Evolutionary conservation across 2,329 filamentous ascomycete species (phyloP).

Genomic region (Trichoderma asperellum): DNA sequence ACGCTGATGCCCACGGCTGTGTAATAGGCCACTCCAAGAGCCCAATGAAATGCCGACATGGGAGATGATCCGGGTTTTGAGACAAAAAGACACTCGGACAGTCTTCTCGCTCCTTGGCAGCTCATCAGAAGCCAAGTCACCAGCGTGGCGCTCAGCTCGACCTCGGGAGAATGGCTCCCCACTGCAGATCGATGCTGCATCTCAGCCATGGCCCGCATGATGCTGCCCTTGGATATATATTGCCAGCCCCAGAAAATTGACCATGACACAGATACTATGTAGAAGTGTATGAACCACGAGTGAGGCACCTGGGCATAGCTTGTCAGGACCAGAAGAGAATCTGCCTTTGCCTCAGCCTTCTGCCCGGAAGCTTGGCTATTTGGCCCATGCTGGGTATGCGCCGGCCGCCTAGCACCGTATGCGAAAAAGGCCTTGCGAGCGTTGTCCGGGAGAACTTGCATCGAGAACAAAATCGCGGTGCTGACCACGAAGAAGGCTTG

Average conservation of each 20-base stretch:
- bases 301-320: conserved; percentile 70
- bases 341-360: conserved; percentile 8
- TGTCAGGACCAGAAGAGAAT: conserved; percentile 38
- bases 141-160: conserved; percentile 64
- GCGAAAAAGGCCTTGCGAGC: conserved; percentile 51
- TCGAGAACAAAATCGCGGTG: conserved; percentile 44
- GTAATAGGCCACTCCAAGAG: conserved; percentile 80
- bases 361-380: conserved; percentile 32
- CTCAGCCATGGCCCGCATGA: conserved; percentile 54
- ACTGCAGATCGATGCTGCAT: conserved; percentile 39
- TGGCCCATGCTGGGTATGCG: conserved; percentile 25
- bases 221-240: conserved; percentile 56
- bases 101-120: conserved; percentile 72
- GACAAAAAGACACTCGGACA: conserved; percentile 74
- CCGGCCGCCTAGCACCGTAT: conserved; percentile 53
- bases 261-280: conserved; percentile 69
- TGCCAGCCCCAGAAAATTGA: conserved; percentile 77
- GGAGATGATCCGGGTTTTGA: conserved; percentile 65
- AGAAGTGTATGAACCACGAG: conserved; percentile 88
- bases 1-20: conserved; percentile 71
- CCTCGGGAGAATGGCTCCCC: conserved; percentile 38
- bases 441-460: conserved; percentile 51
- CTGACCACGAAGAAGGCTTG: conserved; percentile 54
- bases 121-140: conserved; percentile 74
- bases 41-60: conserved; percentile 88